Evolutionary conservation across 805 yeast genomes (phyloP).

Genomic region (Yamadazyma kitorensis): DNA sequence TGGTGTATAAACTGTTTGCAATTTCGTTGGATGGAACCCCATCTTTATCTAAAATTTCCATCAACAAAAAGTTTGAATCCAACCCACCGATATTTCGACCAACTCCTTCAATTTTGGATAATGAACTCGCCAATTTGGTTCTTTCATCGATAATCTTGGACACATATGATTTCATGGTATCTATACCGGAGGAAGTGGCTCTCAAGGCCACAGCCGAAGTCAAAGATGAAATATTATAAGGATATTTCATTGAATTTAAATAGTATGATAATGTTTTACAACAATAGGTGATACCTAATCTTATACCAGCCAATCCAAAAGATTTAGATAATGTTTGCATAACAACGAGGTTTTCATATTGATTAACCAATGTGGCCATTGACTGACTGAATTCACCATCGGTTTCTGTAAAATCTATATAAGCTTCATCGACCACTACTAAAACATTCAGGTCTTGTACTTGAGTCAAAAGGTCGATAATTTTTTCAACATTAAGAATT

Average conservation of each 20-base stretch:
- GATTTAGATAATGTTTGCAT: conserved; percentile 92
- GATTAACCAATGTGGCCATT: conserved; percentile 71
- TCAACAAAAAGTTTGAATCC: conserved; percentile 81
- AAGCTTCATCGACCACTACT: conserved; percentile 91
- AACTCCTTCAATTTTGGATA: conserved; percentile 58
- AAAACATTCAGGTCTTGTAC: conserved; percentile 68
- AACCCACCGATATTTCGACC: conserved; percentile 78
- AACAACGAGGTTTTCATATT: conserved; percentile 79
- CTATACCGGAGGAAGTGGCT: conserved; percentile 61
- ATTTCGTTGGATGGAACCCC: conserved; percentile 66
- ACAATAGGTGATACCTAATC: conserved; percentile 81
- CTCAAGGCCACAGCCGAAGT: conserved; percentile 74
- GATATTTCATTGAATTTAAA: conserved; percentile 90
- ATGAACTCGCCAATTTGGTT: conserved; percentile 45
- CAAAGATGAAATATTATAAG: conserved; percentile 85
- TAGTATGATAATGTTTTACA: conserved; percentile 57
- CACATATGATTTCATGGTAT: conserved; percentile 56
- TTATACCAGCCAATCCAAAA: conserved; percentile 93
- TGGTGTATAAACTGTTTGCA: conserved; percentile 65
- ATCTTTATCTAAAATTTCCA: conserved; percentile 61
- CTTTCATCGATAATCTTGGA: conserved; percentile 55
- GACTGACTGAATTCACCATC: conserved; percentile 37
- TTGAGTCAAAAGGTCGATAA: conserved; percentile 41
- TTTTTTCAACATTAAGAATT: conserved; percentile 41
- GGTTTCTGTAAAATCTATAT: conserved; percentile 68